These are phyloP conservation scores for Aureobasidium sp. DNA, from an alignment of 2,329 filamentous ascomycete species.

Conservation along the genomic window DNA sequence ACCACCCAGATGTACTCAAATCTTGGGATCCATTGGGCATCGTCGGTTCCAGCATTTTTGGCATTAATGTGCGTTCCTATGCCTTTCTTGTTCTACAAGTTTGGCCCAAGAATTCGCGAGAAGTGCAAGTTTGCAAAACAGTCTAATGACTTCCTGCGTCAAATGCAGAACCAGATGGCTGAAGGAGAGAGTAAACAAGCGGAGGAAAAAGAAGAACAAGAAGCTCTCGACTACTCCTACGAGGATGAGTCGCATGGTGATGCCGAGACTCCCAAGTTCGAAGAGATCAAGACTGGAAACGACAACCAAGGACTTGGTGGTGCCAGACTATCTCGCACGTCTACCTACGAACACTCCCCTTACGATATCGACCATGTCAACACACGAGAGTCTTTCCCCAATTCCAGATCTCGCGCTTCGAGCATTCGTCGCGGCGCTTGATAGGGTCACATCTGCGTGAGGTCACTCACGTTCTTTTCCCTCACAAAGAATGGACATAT, in stretches of 20 bases:
- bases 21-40: slow-evolving; percentile 66
- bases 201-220: slow-evolving; percentile 26
- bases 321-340: slow-evolving; percentile 17
- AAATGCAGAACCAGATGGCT: slow-evolving; percentile 27
- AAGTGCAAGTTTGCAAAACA: slow-evolving; percentile 67
- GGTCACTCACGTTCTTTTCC: neutral
- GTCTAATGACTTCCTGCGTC: too few species aligned
- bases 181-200: slow-evolving; percentile 16
- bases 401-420: slow-evolving; percentile 12
- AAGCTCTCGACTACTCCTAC: slow-evolving; percentile 23
- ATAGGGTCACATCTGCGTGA: neutral
- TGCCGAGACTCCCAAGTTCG: slow-evolving; percentile 25
- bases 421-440: slow-evolving; percentile 1
- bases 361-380: slow-evolving; percentile 43
- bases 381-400: slow-evolving; percentile 38
- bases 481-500: neutral
- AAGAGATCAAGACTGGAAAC: slow-evolving; percentile 29
- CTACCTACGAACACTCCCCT: slow-evolving; percentile 34
- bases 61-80: slow-evolving; percentile 63
- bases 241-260: slow-evolving; percentile 7
- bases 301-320: slow-evolving; percentile 15
- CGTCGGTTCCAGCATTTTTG: slow-evolving; percentile 64
- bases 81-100: slow-evolving; percentile 68
- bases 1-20: slow-evolving; percentile 52
- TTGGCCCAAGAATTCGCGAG: slow-evolving; percentile 57